phyloP scores from a whole-genome alignment of 176 grass and related monocot species.

The Carex kokanica region DNA sequence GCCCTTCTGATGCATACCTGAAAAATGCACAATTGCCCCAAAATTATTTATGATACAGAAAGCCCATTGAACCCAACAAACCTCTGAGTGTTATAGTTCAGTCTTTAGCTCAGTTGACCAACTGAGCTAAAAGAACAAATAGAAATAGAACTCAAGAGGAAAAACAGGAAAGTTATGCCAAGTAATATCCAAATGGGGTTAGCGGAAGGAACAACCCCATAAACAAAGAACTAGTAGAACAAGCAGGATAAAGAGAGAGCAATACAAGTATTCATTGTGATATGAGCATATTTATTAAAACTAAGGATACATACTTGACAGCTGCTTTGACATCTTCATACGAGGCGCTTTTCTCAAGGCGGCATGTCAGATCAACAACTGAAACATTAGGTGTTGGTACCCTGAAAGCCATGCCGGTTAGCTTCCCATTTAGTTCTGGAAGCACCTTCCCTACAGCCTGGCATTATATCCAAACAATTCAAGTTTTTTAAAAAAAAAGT shows the following conservation, averaged over 20 bases:
- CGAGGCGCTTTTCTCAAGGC: conserved; percentile 78
- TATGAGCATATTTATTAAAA: conserved; percentile 16
- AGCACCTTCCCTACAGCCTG: conserved; percentile 98
- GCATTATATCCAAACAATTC: not conserved
- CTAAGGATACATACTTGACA: conserved; percentile 59
- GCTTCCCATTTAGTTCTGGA: conserved; percentile 84
- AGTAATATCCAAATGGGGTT: not conserved
- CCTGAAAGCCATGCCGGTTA: conserved; percentile 97
- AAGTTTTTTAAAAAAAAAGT: not conserved
- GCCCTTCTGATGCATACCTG: conserved; percentile 67
- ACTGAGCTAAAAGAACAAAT: not conserved
- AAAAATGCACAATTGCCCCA: not conserved
- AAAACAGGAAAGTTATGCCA: not conserved
- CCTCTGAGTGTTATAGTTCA: not conserved
- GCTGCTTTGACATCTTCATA: conserved; percentile 99
- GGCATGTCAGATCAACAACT: conserved; percentile 97
- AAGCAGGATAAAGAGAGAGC: conserved; percentile 1
- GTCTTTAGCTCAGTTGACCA: not conserved
- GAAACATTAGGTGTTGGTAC: conserved; percentile 98
- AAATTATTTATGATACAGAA: not conserved
- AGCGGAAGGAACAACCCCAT: not conserved
- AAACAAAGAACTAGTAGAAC: not conserved
- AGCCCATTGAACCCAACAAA: not conserved
- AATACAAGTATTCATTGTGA: not conserved
- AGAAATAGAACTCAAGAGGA: not conserved